These are phyloP conservation scores for Berberis vulgaris DNA, from an alignment of 164 flowering plant species.

Conservation along the genomic window DNA sequence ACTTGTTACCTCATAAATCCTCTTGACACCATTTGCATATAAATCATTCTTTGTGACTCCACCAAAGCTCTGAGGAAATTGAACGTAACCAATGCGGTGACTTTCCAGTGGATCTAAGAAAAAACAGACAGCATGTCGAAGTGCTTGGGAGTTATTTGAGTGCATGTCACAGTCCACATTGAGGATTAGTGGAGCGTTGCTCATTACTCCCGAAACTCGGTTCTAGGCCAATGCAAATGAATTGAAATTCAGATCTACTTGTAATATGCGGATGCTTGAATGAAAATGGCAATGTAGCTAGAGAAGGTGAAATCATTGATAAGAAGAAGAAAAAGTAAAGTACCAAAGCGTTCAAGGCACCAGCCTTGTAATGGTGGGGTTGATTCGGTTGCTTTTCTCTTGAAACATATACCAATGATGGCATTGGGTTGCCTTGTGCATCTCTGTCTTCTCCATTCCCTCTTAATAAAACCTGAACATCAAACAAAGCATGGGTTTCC, in stretches of 20 bases:
- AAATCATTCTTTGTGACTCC: slow-evolving; percentile 20
- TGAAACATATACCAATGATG: slow-evolving; percentile 44
- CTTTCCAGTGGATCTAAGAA: slow-evolving; percentile 20
- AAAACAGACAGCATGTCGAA: slow-evolving; percentile 19
- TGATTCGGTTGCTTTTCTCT: slow-evolving; percentile 38
- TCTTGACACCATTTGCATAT: slow-evolving; percentile 23
- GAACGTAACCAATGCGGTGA: slow-evolving; percentile 22
- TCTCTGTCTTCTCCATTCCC: slow-evolving; percentile 26
- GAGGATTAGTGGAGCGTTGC: slow-evolving; percentile 26
- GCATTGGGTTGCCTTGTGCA: slow-evolving; percentile 31
- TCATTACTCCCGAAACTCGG: slow-evolving; percentile 25
- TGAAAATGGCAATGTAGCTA: background rate
- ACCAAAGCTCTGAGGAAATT: slow-evolving; percentile 26
- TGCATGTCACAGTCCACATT: slow-evolving; percentile 32
- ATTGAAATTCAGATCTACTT: background rate
- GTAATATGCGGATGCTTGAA: background rate
- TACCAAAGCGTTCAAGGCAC: slow-evolving; percentile 53
- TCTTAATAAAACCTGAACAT: background rate
- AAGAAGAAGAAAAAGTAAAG: background rate
- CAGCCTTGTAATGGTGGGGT: slow-evolving; percentile 54
- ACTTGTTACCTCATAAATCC: slow-evolving; percentile 18
- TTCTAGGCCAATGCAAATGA: slow-evolving; percentile 7
- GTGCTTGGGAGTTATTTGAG: slow-evolving; percentile 23
- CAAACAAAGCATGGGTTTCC: background rate
- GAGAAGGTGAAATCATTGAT: background rate